These are phyloP conservation scores for Stellera chamaejasme DNA, from an alignment of 345 rosid species.

Conservation along the genomic window DNA sequence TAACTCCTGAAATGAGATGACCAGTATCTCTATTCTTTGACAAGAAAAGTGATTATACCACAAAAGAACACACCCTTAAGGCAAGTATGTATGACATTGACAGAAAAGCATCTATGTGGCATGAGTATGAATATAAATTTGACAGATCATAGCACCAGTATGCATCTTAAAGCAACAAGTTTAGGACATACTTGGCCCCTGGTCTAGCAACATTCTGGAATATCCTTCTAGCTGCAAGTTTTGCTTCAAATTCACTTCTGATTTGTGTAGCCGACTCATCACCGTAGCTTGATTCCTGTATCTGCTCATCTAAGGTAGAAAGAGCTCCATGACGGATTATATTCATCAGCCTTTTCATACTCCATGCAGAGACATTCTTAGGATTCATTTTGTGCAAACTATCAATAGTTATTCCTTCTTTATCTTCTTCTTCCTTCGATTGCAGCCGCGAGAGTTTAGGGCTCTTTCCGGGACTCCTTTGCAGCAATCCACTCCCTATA, in stretches of 20 bases:
- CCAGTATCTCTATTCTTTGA: too few relatives aligned
- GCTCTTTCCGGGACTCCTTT: slow-evolving; percentile 31
- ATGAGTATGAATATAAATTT: neutral
- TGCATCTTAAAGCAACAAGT: neutral
- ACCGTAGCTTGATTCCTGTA: slow-evolving; percentile 23
- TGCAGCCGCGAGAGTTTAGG: slow-evolving; percentile 29
- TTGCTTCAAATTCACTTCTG: slow-evolving; percentile 48
- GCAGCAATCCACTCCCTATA: slow-evolving; percentile 14
- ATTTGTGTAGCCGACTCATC: slow-evolving; percentile 46
- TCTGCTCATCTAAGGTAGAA: slow-evolving; percentile 60
- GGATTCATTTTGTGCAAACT: slow-evolving; percentile 44
- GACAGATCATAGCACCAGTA: neutral
- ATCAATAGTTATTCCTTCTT: slow-evolving; percentile 38
- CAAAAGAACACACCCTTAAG: too few relatives aligned
- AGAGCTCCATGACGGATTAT: slow-evolving; percentile 50
- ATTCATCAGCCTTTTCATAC: slow-evolving; percentile 62
- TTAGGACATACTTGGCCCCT: slow-evolving; percentile 24
- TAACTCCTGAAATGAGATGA: neutral
- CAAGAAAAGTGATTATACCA: too few relatives aligned
- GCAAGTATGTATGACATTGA: neutral
- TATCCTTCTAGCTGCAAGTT: slow-evolving; percentile 34
- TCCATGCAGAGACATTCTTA: slow-evolving; percentile 69
- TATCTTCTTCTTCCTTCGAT: slow-evolving; percentile 20
- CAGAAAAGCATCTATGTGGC: neutral
- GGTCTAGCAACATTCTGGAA: slow-evolving; percentile 47